Base-by-base conservation (phyloP, 257 asterid species). In the Solanum etuberosum region DNA sequence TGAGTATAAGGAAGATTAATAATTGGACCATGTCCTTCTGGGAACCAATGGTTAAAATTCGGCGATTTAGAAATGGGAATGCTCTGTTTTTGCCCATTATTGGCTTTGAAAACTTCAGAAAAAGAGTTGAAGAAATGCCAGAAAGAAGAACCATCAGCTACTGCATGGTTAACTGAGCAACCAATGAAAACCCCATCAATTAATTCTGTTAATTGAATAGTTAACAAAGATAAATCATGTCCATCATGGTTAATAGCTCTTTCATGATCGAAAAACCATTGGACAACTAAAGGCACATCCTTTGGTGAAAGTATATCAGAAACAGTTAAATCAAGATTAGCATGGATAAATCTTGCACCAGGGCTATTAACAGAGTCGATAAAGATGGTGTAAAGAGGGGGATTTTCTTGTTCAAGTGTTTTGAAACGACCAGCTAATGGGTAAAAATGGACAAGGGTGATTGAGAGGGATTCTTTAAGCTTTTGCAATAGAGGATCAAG, bases 201-300 rank as follows among this genome's bases (percentile, higher is more conserved):
- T 42, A 91, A 16, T 51, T 89, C 90, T 0, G 93, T 89, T 11
- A 91, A 90, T 13, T 91, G 90, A 34, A 91, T 80, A n/a, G 90
- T 84, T 46, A 90, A 59, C 87, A 91, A 83, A 14, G 93, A 70
- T 84, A 10, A 9, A 3, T 38, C 76, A 61, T 87, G 91, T 1
- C 89, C 93, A 27, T 91, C 93, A 37, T 91, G 91, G 65, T 90
- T 89, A 84, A 91, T 86, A 1, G 89, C 88, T 40, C 86, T 65
- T 38, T 87, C 85, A 27, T 88, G 93, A 42, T 91, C 93, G 51
- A 91, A 90, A 23, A 91, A 90, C 2, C 88, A 89, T 29, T 86
- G 89, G 9, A 91, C 90, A 16, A 91, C 35, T 7, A 23, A 40
- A 6, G 92, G 92, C 3, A 88, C 91, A 68, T 91, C 89, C 0